phyloP scores from a whole-genome alignment of 345 rosid species.

The Citrus unshiu region DNA sequence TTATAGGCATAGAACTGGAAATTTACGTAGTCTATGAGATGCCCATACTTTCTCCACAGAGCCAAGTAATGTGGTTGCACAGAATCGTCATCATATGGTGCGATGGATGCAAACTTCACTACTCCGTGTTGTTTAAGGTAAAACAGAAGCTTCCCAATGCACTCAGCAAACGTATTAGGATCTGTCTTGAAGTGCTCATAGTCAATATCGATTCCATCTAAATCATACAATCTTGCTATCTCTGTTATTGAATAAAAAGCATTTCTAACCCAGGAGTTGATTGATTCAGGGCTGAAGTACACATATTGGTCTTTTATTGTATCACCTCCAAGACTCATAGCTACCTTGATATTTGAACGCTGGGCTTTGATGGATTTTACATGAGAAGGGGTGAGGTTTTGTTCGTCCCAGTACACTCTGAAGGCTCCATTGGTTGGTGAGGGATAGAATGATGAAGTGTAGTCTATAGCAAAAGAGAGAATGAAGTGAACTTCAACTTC shows the following conservation, averaged over 20 bases:
- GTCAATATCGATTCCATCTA: conserved; percentile 57
- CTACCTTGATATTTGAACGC: conserved; percentile 43
- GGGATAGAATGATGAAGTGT: conserved; percentile 30
- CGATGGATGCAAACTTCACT: conserved; percentile 49
- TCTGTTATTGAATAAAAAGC: conserved; percentile 38
- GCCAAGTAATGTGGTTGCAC: conserved; percentile 49
- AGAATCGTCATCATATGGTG: conserved; percentile 38
- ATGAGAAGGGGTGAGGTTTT: conserved; percentile 30
- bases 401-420: conserved; percentile 37
- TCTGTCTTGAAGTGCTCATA: conserved; percentile 51
- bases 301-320: conserved; percentile 10
- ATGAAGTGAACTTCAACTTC: conserved; percentile 43
- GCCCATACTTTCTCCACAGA: conserved; percentile 50
- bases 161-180: conserved; percentile 51
- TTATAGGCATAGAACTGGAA: conserved; percentile 59
- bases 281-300: conserved; percentile 33
- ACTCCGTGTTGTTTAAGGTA: conserved; percentile 26
- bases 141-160: conserved; percentile 44
- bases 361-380: conserved; percentile 37
- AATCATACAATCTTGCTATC: conserved; percentile 26
- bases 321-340: conserved; percentile 61
- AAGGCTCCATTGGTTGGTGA: conserved; percentile 49
- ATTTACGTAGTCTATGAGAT: conserved; percentile 57
- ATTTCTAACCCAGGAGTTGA: conserved; percentile 48
- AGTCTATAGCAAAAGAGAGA: conserved; percentile 52